These are phyloP conservation scores for Apiotrichum laibachii DNA, from an alignment of 1,284 basidiomycete species.

Conservation along the genomic window DNA sequence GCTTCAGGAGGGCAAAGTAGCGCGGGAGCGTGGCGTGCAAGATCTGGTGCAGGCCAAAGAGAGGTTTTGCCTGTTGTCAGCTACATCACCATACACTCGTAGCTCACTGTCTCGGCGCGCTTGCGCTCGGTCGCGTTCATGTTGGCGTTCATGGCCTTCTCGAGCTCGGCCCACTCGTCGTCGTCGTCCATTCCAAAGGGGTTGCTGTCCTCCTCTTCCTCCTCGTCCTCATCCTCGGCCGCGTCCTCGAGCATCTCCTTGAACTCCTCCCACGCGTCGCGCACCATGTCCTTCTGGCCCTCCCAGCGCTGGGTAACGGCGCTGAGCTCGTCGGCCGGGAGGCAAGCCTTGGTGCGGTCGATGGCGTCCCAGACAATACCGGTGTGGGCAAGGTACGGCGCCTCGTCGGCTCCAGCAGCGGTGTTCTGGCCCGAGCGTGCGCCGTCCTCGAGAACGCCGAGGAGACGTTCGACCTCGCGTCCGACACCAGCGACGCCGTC, in stretches of 20 bases:
- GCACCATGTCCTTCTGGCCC: conserved; percentile 33
- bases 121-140: conserved; percentile 29
- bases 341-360: conserved; percentile 23
- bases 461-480: conserved; percentile 24
- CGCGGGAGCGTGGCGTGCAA: conserved; percentile 38
- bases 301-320: conserved; percentile 36
- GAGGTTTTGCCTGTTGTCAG: conserved; percentile 35
- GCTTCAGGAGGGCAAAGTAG: conserved; percentile 27
- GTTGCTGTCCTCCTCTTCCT: conserved; percentile 13
- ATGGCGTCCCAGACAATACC: conserved; percentile 44
- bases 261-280: conserved; percentile 48
- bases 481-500: conserved; percentile 29
- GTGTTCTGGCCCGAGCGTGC: conserved; percentile 6
- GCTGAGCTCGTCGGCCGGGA: conserved; percentile 27
- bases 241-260: conserved; percentile 40
- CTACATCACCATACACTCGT: not conserved
- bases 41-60: conserved; percentile 41
- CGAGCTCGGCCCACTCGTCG: conserved; percentile 39
- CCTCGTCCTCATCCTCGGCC: conserved; percentile 24
- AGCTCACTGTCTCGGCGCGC: conserved; percentile 37
- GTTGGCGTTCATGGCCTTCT: conserved; percentile 27
- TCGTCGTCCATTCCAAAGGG: conserved; percentile 20
- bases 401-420: not conserved
- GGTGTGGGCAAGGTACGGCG: conserved; percentile 40
- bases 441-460: conserved; percentile 25